phyloP scores from a whole-genome alignment of 371 early-diverging fungal genomes.

The Basidiobolus meristosporus region DNA sequence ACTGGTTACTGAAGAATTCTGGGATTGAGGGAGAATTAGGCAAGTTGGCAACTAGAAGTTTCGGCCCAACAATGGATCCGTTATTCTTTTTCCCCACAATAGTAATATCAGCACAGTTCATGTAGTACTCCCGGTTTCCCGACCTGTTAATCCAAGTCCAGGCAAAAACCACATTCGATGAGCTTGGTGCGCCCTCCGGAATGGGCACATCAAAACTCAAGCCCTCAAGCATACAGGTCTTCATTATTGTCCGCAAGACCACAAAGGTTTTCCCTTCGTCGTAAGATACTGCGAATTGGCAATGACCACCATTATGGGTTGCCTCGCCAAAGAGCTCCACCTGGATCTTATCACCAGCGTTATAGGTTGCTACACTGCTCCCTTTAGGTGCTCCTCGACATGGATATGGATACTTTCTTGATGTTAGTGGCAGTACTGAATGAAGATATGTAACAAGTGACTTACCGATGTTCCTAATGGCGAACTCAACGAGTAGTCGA shows the following conservation, averaged over 20 bases:
- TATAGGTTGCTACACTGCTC: constrained; percentile 6
- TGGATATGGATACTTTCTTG: constrained; percentile 1
- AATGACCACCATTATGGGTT: constrained; percentile 31
- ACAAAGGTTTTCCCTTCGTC: constrained; percentile 29
- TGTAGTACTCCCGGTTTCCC: constrained; percentile 14
- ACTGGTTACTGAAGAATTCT: too few species aligned
- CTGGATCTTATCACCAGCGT: constrained; percentile 9
- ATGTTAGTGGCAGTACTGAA: too few species aligned
- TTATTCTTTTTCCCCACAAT: constrained; percentile 12
- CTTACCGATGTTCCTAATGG: too few species aligned
- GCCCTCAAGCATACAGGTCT: constrained; percentile 14
- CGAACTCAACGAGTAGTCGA: too few species aligned
- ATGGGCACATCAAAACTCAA: constrained; percentile 10
- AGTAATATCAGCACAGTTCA: constrained; percentile 37
- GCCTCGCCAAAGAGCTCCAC: constrained; percentile 8
- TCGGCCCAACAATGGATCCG: neutral
- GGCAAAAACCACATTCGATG: constrained; percentile 18
- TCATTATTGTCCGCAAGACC: constrained; percentile 22
- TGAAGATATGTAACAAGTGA: too few species aligned
- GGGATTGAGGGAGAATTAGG: neutral
- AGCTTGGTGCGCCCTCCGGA: constrained; percentile 17
- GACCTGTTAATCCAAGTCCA: constrained; percentile 39
- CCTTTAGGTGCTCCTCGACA: constrained; percentile 4
- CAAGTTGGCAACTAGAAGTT: neutral
- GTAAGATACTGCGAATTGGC: constrained; percentile 35